These are phyloP conservation scores for Nakataea oryzae DNA, from an alignment of 2,329 filamentous ascomycete genomes.

Conservation along the genomic window DNA sequence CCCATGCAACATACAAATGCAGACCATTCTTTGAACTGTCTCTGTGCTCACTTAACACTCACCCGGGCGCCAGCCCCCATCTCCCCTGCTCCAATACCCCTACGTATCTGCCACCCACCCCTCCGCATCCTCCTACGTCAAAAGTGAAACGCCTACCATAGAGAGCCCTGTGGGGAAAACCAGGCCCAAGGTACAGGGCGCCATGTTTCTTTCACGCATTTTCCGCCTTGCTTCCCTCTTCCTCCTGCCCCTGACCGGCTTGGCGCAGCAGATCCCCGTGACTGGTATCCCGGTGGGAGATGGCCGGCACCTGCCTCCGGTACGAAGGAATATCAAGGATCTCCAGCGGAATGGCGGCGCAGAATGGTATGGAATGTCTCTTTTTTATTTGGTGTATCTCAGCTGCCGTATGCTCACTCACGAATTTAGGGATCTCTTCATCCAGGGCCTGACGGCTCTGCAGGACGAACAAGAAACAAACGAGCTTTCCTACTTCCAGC, in stretches of 20 bases:
- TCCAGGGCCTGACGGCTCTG: constrained; percentile 32
- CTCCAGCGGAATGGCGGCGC: constrained; percentile 29
- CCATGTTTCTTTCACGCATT: not conserved
- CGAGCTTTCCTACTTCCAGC: constrained; percentile 37
- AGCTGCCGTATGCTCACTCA: not conserved
- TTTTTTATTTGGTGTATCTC: too few relatives aligned
- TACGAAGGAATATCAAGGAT: constrained; percentile 36
- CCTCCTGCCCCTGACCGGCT: not conserved
- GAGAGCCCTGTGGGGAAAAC: not conserved
- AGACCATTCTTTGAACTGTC: not conserved
- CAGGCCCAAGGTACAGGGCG: not conserved
- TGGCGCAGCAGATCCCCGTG: constrained; percentile 12
- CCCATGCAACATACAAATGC: not conserved
- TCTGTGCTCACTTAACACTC: not conserved
- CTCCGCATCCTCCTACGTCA: too few relatives aligned
- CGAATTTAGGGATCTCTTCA: constrained; percentile 33
- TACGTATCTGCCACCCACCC: not conserved
- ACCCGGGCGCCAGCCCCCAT: not conserved
- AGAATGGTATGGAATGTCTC: constrained; percentile 26
- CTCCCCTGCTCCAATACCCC: not conserved
- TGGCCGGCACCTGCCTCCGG: constrained; percentile 26
- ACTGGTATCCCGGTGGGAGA: constrained; percentile 25
- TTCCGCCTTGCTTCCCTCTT: not conserved
- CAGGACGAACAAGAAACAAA: constrained; percentile 29
- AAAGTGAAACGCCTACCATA: not conserved